Percentiles rank a stretch among this genome's conserved stretches.
These are phyloP conservation scores for Ambrosia hybrid DNA, from an alignment of 140 eudicot genomes.

Conservation along the genomic window DNA sequence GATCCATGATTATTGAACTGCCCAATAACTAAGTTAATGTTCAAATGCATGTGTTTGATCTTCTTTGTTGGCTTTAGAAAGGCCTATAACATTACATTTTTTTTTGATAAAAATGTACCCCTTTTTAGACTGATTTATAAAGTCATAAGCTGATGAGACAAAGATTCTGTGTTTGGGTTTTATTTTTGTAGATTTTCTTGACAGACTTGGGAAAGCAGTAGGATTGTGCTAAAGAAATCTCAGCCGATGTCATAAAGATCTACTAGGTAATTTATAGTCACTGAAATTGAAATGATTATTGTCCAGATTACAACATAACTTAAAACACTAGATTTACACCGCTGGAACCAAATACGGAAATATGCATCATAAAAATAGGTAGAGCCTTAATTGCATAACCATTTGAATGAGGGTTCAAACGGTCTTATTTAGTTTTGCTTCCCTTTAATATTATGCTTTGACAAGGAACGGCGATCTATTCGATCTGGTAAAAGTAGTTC, in stretches of 20 bases:
- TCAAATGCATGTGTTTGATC: slow-evolving; percentile 19
- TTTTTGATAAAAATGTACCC: slow-evolving; percentile 10
- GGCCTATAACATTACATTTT: background rate
- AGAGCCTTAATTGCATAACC: background rate
- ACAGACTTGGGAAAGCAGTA: too few relatives aligned
- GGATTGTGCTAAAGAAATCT: too few relatives aligned
- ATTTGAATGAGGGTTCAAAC: background rate
- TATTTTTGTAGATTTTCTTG: background rate
- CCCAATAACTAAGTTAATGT: slow-evolving; percentile 22
- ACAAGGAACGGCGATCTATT: background rate
- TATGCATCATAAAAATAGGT: too few relatives aligned
- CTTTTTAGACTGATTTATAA: background rate
- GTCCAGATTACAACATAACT: too few relatives aligned
- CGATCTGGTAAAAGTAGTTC: background rate
- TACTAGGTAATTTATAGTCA: too few relatives aligned
- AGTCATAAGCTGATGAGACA: background rate
- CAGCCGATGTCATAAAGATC: too few relatives aligned
- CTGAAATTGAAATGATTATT: too few relatives aligned
- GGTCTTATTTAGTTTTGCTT: background rate
- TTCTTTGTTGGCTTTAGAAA: slow-evolving; percentile 10
- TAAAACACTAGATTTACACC: too few relatives aligned
- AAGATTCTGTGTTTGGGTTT: background rate
- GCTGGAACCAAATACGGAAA: too few relatives aligned
- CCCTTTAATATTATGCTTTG: background rate
- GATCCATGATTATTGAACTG: slow-evolving; percentile 1